Evolutionary conservation across 345 rosid species (phyloP).

Genomic region (Ceriops tagal): DNA sequence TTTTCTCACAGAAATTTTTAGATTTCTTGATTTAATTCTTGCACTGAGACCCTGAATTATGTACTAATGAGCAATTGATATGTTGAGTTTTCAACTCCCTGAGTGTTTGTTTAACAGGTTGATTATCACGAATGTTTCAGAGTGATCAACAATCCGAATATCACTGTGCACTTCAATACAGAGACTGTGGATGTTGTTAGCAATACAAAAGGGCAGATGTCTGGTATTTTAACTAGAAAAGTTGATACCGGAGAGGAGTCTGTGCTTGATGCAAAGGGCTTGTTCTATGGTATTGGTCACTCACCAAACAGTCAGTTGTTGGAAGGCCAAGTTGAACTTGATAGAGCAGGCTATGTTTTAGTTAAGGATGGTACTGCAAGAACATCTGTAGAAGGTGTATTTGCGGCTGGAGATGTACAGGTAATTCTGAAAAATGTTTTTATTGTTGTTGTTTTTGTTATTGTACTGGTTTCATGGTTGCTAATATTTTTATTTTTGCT

Average conservation of each 20-base stretch:
- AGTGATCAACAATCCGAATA: constrained; percentile 94
- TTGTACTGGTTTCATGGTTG: background rate
- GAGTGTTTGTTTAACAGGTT: constrained; percentile 99
- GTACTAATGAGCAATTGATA: constrained; percentile 63
- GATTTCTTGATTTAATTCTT: constrained; percentile 11
- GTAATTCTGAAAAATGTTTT: constrained; percentile 33
- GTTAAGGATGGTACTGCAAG: constrained; percentile 72
- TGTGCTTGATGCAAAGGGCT: constrained; percentile 87
- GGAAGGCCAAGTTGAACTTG: constrained; percentile 94
- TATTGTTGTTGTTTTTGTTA: constrained; percentile 4
- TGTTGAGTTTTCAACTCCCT: constrained; percentile 99
- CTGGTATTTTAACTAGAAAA: constrained; percentile 71
- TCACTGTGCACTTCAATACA: constrained; percentile 90
- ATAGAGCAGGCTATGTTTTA: constrained; percentile 69
- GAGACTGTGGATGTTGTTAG: constrained; percentile 75
- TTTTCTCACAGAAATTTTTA: constrained; percentile 1
- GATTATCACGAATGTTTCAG: constrained; percentile 99
- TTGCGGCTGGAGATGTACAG: constrained; percentile 99
- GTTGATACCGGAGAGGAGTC: constrained; percentile 75
- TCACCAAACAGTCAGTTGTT: constrained; percentile 82
- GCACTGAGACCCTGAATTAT: constrained; percentile 35
- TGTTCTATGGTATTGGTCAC: constrained; percentile 98
- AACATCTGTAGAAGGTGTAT: constrained; percentile 88
- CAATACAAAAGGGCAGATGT: constrained; percentile 94
- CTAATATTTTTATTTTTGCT: background rate